Evolutionary conservation across 345 rosid species (phyloP).

Genomic region (Brassica cretica): DNA sequence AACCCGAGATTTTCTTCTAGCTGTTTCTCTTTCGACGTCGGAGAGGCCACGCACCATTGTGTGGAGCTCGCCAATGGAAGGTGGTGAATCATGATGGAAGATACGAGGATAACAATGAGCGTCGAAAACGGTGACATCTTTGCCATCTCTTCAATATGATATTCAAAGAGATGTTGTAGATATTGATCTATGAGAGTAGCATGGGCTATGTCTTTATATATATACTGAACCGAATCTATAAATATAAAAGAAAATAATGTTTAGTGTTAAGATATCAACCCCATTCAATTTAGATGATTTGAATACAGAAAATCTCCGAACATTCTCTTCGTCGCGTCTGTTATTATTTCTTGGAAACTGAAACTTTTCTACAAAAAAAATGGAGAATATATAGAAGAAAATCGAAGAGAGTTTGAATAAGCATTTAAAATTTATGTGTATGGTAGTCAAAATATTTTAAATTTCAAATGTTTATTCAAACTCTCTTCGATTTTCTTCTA

Average conservation of each 20-base stretch:
- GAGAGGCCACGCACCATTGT: conserved; percentile 15
- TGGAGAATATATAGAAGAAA: background rate
- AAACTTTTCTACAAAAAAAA: background rate
- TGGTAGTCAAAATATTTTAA: too few species aligned
- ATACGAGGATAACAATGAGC: background rate
- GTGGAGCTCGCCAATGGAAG: background rate
- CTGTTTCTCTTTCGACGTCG: background rate
- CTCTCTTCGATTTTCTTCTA: background rate
- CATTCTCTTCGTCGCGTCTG: background rate
- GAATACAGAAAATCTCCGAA: background rate
- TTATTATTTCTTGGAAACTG: background rate
- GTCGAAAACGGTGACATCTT: background rate
- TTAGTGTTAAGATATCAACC: background rate
- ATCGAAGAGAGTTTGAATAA: background rate
- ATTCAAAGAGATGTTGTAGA: background rate
- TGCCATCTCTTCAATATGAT: background rate
- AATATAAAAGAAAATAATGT: background rate
- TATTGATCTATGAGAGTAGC: background rate
- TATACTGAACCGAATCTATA: background rate
- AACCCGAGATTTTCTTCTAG: background rate
- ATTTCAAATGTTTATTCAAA: background rate
- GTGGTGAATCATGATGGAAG: conserved; percentile 18
- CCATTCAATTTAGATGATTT: background rate
- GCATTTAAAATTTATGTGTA: too few species aligned
- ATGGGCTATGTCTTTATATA: background rate